Conservation (phyloP, 768 basidiomycete species). For the Boletus edulis region DNA sequence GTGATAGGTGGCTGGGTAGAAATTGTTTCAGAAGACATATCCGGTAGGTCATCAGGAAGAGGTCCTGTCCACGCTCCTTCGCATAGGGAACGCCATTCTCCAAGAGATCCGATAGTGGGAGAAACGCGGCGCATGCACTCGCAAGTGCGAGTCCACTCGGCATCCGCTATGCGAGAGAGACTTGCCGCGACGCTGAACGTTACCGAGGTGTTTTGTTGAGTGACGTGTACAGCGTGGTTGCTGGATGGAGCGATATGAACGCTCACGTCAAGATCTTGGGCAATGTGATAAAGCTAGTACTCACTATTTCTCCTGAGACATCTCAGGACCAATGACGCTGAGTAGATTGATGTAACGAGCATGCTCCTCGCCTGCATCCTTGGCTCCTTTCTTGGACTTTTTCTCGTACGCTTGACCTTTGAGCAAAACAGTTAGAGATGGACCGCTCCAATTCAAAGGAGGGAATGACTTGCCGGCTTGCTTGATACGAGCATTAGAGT, state of each 20-base stretch:
- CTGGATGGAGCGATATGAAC: conserved; percentile 33
- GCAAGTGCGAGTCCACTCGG: conserved; percentile 71
- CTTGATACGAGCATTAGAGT: conserved; percentile 70
- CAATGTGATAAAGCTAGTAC: conserved; percentile 22
- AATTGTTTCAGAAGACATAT: conserved; percentile 9
- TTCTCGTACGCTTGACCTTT: conserved; percentile 74
- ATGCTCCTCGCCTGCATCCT: conserved; percentile 71
- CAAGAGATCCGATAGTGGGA: conserved; percentile 65
- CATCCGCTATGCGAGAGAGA: conserved; percentile 71
- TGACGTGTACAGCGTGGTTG: conserved; percentile 62
- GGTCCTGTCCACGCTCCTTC: conserved; percentile 70
- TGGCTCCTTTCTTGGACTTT: conserved; percentile 71
- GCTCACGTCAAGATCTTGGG: not conserved
- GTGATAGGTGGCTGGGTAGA: not conserved
- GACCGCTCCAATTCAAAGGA: not conserved
- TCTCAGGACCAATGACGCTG: conserved; percentile 69
- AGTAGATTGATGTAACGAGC: conserved; percentile 74
- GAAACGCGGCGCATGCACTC: conserved; percentile 69
- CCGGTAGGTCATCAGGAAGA: conserved; percentile 31
- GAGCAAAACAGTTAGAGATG: conserved; percentile 3
- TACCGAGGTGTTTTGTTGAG: conserved; percentile 55
- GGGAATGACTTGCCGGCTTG: conserved; percentile 53
- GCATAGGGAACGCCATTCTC: conserved; percentile 70
- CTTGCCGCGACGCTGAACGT: conserved; percentile 63
- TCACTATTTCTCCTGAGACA: conserved; percentile 78